These are phyloP conservation scores for Balakata baccata DNA, from an alignment of 345 rosid genomes.

Conservation along the genomic window DNA sequence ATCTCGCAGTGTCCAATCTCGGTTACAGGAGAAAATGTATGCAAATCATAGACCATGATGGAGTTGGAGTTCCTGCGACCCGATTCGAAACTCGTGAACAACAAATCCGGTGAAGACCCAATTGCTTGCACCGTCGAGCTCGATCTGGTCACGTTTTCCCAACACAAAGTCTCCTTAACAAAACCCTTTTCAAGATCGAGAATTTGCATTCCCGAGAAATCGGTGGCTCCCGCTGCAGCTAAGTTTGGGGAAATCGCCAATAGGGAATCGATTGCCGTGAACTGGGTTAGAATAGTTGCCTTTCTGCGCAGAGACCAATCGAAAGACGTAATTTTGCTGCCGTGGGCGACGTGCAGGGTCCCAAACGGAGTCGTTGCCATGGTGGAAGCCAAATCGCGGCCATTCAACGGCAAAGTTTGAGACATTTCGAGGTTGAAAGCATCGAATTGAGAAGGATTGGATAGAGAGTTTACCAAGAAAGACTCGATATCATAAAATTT, in stretches of 20 bases:
- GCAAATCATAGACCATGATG: slow-evolving; percentile 72
- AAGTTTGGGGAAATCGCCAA: slow-evolving; percentile 51
- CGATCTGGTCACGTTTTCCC: slow-evolving; percentile 71
- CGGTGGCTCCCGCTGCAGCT: slow-evolving; percentile 86
- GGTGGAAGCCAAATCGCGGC: slow-evolving; percentile 71
- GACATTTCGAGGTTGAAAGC: slow-evolving; percentile 70
- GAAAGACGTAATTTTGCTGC: slow-evolving; percentile 86
- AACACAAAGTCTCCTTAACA: slow-evolving; percentile 51
- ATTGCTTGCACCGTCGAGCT: slow-evolving; percentile 84
- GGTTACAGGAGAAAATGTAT: slow-evolving; percentile 49
- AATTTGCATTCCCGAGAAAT: slow-evolving; percentile 77
- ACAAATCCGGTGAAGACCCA: slow-evolving; percentile 51
- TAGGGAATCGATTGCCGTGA: slow-evolving; percentile 82
- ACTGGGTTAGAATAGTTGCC: slow-evolving; percentile 66
- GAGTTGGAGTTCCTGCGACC: slow-evolving; percentile 81
- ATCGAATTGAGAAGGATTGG: slow-evolving; percentile 68
- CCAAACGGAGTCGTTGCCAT: slow-evolving; percentile 55
- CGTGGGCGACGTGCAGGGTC: slow-evolving; percentile 75
- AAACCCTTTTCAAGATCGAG: slow-evolving; percentile 64
- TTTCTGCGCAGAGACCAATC: slow-evolving; percentile 76
- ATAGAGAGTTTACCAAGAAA: slow-evolving; percentile 49
- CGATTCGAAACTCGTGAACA: slow-evolving; percentile 90
- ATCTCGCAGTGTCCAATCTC: slow-evolving; percentile 76
- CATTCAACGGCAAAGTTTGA: slow-evolving; percentile 46
- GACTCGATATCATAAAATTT: slow-evolving; percentile 65